Conservation (phyloP, 345 rosid species). For the Gossypium rotundifolium region DNA sequence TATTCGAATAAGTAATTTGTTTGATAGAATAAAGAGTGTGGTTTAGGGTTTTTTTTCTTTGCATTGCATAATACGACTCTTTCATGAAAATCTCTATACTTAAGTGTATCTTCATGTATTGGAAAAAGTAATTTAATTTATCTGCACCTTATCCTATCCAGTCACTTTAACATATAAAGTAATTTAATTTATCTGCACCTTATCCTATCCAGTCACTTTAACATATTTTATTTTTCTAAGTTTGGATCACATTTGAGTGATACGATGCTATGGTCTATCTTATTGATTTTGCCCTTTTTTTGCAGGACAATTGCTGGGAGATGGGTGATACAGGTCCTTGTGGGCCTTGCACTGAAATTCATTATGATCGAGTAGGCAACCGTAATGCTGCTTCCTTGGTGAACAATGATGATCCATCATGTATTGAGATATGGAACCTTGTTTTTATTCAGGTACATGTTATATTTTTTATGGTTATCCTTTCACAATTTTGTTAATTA, state of each 20-base stretch:
- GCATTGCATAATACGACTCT: not conserved
- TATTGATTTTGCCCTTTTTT: slow-evolving; percentile 8
- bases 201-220: not conserved
- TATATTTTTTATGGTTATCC: not conserved
- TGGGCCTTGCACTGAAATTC: slow-evolving; percentile 98
- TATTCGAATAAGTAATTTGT: not conserved
- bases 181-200: not conserved
- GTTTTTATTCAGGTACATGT: slow-evolving; percentile 87
- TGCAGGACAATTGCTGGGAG: slow-evolving; percentile 97
- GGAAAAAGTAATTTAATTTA: not conserved
- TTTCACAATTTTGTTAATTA: not conserved
- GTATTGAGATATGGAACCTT: slow-evolving; percentile 97
- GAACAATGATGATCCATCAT: slow-evolving; percentile 94
- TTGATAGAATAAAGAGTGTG: not conserved
- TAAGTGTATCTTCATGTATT: not conserved
- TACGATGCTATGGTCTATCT: not conserved
- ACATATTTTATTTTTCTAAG: not conserved
- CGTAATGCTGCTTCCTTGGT: slow-evolving; percentile 82
- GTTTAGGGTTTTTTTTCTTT: not conserved
- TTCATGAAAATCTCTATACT: not conserved
- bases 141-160: not conserved
- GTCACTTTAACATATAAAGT: not conserved
- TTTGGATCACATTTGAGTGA: not conserved
- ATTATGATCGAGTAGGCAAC: slow-evolving; percentile 81
- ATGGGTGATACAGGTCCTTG: slow-evolving; percentile 99